phyloP scores from a whole-genome alignment of 1,284 basidiomycete species.

The Mycosarcoma maydis region DNA sequence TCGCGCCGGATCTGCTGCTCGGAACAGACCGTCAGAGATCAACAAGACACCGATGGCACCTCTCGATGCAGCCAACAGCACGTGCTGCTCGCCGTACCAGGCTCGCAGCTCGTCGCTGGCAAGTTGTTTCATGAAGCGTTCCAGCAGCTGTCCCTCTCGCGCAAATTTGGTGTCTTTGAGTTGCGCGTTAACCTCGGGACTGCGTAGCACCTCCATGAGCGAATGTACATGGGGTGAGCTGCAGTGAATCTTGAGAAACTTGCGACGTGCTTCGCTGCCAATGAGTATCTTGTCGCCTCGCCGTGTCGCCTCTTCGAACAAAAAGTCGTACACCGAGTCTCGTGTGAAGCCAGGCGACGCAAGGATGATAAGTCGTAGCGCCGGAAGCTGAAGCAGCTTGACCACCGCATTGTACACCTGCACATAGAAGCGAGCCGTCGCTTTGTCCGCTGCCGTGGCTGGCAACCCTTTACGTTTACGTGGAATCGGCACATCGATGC shows the following conservation, averaged over 20 bases:
- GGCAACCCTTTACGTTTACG: constrained; percentile 73
- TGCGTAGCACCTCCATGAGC: constrained; percentile 90
- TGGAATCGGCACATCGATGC: constrained; percentile 88
- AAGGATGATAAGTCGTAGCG: constrained; percentile 88
- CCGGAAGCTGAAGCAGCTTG: constrained; percentile 84
- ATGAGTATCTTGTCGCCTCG: constrained; percentile 83
- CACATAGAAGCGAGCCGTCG: constrained; percentile 76
- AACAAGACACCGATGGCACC: constrained; percentile 93
- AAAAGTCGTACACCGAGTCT: constrained; percentile 85
- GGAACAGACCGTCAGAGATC: constrained; percentile 93
- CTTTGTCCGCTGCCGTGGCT: constrained; percentile 55
- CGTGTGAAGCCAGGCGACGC: constrained; percentile 96
- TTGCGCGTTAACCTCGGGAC: constrained; percentile 75
- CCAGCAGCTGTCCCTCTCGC: constrained; percentile 76
- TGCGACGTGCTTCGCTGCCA: constrained; percentile 76
- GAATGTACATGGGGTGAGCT: constrained; percentile 95
- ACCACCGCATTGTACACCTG: constrained; percentile 86
- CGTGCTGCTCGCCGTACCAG: constrained; percentile 98
- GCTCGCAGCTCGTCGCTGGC: constrained; percentile 92
- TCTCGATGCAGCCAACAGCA: constrained; percentile 86
- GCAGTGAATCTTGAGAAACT: constrained; percentile 89
- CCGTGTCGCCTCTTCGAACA: constrained; percentile 68
- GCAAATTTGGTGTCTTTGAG: constrained; percentile 98
- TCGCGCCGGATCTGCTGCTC: constrained; percentile 68
- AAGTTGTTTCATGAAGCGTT: constrained; percentile 79